Base-by-base conservation (phyloP, 2,329 filamentous ascomycete genomes). In the Thielaviopsis musarum region DNA sequence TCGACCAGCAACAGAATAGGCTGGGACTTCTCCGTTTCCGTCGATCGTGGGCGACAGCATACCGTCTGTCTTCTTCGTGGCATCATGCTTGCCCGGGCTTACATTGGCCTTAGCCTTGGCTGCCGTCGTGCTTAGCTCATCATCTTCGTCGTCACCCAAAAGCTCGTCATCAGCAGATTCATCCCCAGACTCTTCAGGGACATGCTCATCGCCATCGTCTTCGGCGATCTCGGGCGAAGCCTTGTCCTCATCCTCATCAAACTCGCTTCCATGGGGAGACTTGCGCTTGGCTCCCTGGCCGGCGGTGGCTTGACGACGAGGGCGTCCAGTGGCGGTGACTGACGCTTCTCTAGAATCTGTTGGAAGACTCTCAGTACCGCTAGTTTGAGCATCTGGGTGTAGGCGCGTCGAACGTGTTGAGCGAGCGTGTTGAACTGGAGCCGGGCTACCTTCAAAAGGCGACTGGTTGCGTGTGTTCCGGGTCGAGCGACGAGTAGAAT, bases 141-240 rank as follows among this genome's bases (percentile, higher is more conserved):
- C 76, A 30, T 80, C 80, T 4, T 74, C 73, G 2, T 80, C 76
- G 26, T 80, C 79, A 2, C 74, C 74, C 3, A 49, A 21, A 21
- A 49, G 45, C 45, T 49, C 45, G 9, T 49, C 45, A 21, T 49
- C 45, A 10, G 45, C 45, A 49, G 45, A 82, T 7, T 79, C 76
- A 9, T 74, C 74, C 41, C 83, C 80, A 3, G 74, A 74, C 52
- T 79, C 79, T 57, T 80, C 75, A 0, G 81, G 79, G 19, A 84
- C 76, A 57, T 87, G 83, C 5, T 84, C 84, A 26, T 83, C 82
- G 26, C 78, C 83, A 60, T 86, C 85, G 61, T 90, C 87, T 59
- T 86, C 87, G 12, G 84, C 87, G 56, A 85, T 84, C 52, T 89
- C 84, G 67, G 83, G 88, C 64, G 88, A 85, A 62, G 82, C 83